Conservation (phyloP, 257 asterid species). For the Solanum rostratum region DNA sequence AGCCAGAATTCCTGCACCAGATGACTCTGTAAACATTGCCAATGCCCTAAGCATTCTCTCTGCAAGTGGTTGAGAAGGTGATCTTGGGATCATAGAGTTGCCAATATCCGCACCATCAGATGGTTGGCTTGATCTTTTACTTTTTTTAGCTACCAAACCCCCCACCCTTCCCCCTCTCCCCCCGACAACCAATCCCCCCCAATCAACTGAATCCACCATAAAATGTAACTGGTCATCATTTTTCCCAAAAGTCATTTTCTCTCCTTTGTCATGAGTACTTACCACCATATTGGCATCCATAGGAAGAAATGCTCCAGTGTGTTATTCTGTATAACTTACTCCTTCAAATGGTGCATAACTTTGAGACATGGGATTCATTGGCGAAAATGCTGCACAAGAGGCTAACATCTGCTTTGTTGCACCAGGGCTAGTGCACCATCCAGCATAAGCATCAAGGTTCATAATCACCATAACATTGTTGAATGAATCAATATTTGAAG, state of each 20-base stretch:
- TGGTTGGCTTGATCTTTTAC: slow-evolving; percentile 1
- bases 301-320: slow-evolving; percentile 14
- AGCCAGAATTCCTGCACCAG: slow-evolving; percentile 73
- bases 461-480: slow-evolving; percentile 34
- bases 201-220: slow-evolving; percentile 13
- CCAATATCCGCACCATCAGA: slow-evolving; percentile 7
- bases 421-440: slow-evolving; percentile 58
- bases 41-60: slow-evolving; percentile 72
- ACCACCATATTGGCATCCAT: not conserved
- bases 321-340: slow-evolving; percentile 30
- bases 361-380: slow-evolving; percentile 9
- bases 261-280: slow-evolving; percentile 8
- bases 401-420: slow-evolving; percentile 51
- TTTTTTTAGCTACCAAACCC: slow-evolving; percentile 4
- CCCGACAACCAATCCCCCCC: too few relatives aligned
- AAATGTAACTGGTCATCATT: slow-evolving; percentile 15
- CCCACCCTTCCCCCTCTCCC: too few relatives aligned
- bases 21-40: slow-evolving; percentile 54
- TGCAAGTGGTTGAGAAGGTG: slow-evolving; percentile 34
- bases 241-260: slow-evolving; percentile 22
- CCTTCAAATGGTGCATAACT: slow-evolving; percentile 39
- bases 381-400: slow-evolving; percentile 30
- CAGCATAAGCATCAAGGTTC: slow-evolving; percentile 51
- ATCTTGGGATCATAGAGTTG: slow-evolving; percentile 28
- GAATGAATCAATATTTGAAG: slow-evolving; percentile 26